Conservation (phyloP, 2,329 filamentous ascomycete species). For the Colletotrichum costaricense region DNA sequence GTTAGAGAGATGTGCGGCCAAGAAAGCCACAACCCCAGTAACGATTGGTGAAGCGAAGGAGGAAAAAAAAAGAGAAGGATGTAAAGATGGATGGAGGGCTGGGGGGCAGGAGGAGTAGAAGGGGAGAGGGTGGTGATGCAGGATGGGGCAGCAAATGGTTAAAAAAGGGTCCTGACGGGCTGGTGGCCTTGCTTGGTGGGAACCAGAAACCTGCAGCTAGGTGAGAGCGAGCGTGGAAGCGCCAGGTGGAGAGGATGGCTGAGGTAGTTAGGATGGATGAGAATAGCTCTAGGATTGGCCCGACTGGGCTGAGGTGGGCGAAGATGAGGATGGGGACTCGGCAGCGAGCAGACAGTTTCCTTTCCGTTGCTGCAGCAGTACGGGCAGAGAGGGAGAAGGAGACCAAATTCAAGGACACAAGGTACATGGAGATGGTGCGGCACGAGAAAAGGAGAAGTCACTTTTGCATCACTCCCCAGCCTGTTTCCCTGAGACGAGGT, state of each 20-base stretch:
- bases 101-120: constrained; percentile 32
- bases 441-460: constrained; percentile 31
- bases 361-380: background rate
- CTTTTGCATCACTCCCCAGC: constrained; percentile 19
- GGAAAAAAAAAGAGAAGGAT: constrained; percentile 2
- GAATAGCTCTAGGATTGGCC: constrained; percentile 33
- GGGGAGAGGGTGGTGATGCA: constrained; percentile 25
- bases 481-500: constrained; percentile 3
- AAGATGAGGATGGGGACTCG: constrained; percentile 11
- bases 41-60: constrained; percentile 29
- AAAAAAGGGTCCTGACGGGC: constrained; percentile 35
- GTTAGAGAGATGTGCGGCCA: constrained; percentile 24
- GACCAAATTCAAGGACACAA: background rate
- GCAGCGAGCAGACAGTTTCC: background rate
- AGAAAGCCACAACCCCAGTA: constrained; percentile 35
- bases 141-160: constrained; percentile 35
- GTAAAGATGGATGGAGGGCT: constrained; percentile 27
- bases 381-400: background rate
- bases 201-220: constrained; percentile 18
- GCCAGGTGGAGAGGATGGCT: constrained; percentile 32
- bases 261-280: constrained; percentile 25
- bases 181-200: constrained; percentile 22
- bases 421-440: background rate
- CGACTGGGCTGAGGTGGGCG: constrained; percentile 26
- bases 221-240: constrained; percentile 10